Evolutionary conservation across 148 eudicot species (phyloP).

Genomic region (Diospyros lotus): DNA sequence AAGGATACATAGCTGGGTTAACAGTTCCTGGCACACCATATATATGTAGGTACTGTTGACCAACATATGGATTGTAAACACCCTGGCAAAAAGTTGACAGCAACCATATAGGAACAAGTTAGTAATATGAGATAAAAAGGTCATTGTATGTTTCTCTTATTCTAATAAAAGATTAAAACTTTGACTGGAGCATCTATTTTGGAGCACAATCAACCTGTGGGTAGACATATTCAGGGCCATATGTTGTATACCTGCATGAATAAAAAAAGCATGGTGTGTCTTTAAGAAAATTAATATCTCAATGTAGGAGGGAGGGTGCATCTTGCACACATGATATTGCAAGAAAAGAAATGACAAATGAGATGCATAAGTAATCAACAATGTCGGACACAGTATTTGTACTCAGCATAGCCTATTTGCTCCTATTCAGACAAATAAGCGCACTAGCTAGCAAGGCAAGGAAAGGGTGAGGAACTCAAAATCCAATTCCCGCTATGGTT

Average conservation of each 20-base stretch:
- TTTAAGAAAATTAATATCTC: slow-evolving; percentile 8
- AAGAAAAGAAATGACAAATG: not conserved
- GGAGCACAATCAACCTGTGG: slow-evolving; percentile 50
- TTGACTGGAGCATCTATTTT: not conserved
- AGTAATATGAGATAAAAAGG: not conserved
- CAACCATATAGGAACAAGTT: slow-evolving; percentile 1
- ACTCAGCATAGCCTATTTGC: not conserved
- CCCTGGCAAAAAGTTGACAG: slow-evolving; percentile 44
- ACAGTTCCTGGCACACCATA: slow-evolving; percentile 85
- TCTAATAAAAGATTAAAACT: not conserved
- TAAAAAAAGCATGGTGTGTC: slow-evolving; percentile 7
- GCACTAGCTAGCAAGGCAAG: slow-evolving; percentile 3
- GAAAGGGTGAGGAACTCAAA: not conserved
- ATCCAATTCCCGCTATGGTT: not conserved
- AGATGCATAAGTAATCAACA: not conserved
- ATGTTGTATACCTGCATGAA: slow-evolving; percentile 57
- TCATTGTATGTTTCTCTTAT: not conserved
- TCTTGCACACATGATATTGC: slow-evolving; percentile 1
- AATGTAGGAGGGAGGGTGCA: not conserved
- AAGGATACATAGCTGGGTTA: slow-evolving; percentile 64
- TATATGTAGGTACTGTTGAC: slow-evolving; percentile 80
- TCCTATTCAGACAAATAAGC: not conserved
- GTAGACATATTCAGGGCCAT: slow-evolving; percentile 71
- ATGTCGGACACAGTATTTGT: not conserved
- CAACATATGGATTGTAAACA: slow-evolving; percentile 68